Evolutionary conservation across 176 grass and related monocot species (phyloP).

Genomic region (barley (Hordeum vulgare)): MorexV3_pseudomolecules_assembly NC_058524.1:55645488-55645987

Average conservation of each 20-base stretch:
- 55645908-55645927: too few species aligned
- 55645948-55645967: too few species aligned
- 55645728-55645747: conserved; percentile 38
- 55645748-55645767: conserved; percentile 25
- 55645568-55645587: conserved; percentile 54
- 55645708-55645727: conserved; percentile 43
- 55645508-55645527: too few species aligned
- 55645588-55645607: conserved; percentile 59
- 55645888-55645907: too few species aligned
- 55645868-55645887: too few species aligned
- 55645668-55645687: not conserved
- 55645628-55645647: conserved; percentile 50
- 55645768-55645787: conserved; percentile 38
- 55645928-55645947: too few species aligned
- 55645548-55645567: too few species aligned
- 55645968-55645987: too few species aligned
- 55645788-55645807: conserved; percentile 9
- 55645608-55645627: conserved; percentile 70
- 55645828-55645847: conserved; percentile 10
- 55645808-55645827: not conserved
- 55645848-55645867: too few species aligned
- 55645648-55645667: conserved; percentile 42
- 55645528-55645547: too few species aligned
- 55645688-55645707: conserved; percentile 27
- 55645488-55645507: too few species aligned